These are phyloP conservation scores for Rosa hybrid DNA, from an alignment of 331 rosid species.

Conservation along the genomic window DNA sequence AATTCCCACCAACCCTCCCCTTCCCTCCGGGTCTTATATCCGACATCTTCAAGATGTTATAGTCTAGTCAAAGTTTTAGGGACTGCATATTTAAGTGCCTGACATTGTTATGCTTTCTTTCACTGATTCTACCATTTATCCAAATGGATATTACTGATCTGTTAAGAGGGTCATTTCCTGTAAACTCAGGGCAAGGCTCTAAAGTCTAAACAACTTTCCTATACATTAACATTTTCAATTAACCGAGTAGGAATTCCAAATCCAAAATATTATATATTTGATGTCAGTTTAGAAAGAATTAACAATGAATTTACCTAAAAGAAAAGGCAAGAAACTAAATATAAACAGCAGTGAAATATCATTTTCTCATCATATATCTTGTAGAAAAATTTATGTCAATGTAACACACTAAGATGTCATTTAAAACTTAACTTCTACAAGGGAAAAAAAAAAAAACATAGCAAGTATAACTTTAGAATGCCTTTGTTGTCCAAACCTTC, in stretches of 20 bases:
- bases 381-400: not conserved
- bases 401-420: not conserved
- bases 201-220: not conserved
- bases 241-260: not conserved
- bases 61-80: not conserved
- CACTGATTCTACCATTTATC: not conserved
- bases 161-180: not conserved
- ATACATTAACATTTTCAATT: not conserved
- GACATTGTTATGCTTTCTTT: not conserved
- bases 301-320: not conserved
- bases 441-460: not conserved
- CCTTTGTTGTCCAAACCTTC: slow-evolving; percentile 59
- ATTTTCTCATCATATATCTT: not conserved
- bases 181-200: not conserved
- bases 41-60: not conserved
- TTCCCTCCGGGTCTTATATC: not conserved
- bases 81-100: not conserved
- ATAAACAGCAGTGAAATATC: not conserved
- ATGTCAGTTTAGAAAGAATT: not conserved
- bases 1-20: no score
- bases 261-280: not conserved
- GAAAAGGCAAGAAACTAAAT: slow-evolving; percentile 1
- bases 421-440: not conserved
- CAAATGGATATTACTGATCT: not conserved
- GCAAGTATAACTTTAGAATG: not conserved